These are phyloP conservation scores for Zymoseptoria passerinii DNA, from an alignment of 2,329 filamentous ascomycete genomes.

Conservation along the genomic window DNA sequence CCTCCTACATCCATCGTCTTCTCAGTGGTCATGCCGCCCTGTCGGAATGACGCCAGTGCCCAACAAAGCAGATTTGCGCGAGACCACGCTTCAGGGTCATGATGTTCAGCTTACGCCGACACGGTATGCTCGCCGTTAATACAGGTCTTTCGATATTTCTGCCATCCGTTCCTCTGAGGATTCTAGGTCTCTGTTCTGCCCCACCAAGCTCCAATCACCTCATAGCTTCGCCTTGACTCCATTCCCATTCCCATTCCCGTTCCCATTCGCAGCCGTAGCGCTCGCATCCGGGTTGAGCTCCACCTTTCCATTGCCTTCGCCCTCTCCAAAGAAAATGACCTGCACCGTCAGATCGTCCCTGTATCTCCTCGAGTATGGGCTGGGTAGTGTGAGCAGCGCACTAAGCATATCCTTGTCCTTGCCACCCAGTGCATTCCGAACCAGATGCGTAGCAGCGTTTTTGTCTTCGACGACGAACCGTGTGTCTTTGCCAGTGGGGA, in stretches of 20 bases:
- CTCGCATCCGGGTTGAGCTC: constrained; percentile 81
- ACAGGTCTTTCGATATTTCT: too few species aligned
- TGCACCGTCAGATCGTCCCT: constrained; percentile 94
- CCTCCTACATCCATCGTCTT: too few species aligned
- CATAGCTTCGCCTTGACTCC: constrained; percentile 22
- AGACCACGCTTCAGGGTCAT: too few species aligned
- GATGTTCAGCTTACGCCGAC: too few species aligned
- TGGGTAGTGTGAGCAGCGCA: constrained; percentile 80
- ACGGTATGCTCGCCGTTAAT: too few species aligned
- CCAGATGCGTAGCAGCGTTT: constrained; percentile 91
- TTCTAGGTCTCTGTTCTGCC: background rate
- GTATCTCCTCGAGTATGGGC: constrained; percentile 84
- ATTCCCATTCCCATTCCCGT: constrained; percentile 5
- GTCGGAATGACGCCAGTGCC: too few species aligned
- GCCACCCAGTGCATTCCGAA: constrained; percentile 88
- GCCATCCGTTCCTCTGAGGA: background rate
- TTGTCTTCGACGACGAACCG: constrained; percentile 93
- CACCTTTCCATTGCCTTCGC: constrained; percentile 63
- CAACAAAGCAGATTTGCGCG: too few species aligned
- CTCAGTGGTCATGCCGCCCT: too few species aligned
- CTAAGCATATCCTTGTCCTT: constrained; percentile 90
- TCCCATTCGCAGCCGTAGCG: constrained; percentile 37
- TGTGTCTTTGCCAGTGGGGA: constrained; percentile 61
- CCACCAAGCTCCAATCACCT: background rate
- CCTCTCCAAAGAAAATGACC: constrained; percentile 93